Base-by-base conservation (phyloP, 2,329 filamentous ascomycete species). In the Celoporthe dispersa region DNA sequence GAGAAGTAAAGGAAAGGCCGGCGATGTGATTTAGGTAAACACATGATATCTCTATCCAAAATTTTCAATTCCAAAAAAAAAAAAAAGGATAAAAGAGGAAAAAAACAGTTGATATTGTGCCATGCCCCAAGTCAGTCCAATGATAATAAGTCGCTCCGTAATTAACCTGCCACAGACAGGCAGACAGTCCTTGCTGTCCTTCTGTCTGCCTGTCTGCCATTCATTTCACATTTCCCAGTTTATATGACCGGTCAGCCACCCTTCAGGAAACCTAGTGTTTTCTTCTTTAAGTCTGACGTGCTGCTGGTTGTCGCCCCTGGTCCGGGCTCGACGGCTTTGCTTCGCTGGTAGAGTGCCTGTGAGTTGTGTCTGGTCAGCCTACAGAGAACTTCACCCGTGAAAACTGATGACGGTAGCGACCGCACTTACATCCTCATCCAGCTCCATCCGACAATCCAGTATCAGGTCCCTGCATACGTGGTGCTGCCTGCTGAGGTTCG, bases 341-440 rank as follows among this genome's bases (percentile, higher is more conserved):
- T 72, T 37, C 70, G 70, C 57, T 72, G 70, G 48, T 72, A 72
- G 25, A 72, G 70, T 44, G 68, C 65, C 70, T 72, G 48, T 28
- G 22, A 68, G 9, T 48, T 16, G 9, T 22, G 33, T 35, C 8
- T 1, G 25, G 61, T 68, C 66, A 68, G 68, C 53, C 37, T 57
- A 25, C 6, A 11, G 14, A 11, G 41, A 64, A 53, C 60, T 41
- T 66, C 59, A 53, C 44, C 37, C 39, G 14, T 59, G 25, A 14
- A 16, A 16, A 4, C 8, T 41, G 25, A 35, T 25, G 28, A 19
- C 12, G 37, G 8, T 5, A 31, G 63, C 19, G 16, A n/a, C 2
- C 14, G 61, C 59, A 82, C 91, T 82, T 81, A 97, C 94, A 84
- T 98, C 95, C 75, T 97, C 94, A 81, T 97, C 94, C 68, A 90